Evolutionary conservation across 2,329 filamentous ascomycete genomes (phyloP).

Genomic region (Fusarium protoensiforme): DNA sequence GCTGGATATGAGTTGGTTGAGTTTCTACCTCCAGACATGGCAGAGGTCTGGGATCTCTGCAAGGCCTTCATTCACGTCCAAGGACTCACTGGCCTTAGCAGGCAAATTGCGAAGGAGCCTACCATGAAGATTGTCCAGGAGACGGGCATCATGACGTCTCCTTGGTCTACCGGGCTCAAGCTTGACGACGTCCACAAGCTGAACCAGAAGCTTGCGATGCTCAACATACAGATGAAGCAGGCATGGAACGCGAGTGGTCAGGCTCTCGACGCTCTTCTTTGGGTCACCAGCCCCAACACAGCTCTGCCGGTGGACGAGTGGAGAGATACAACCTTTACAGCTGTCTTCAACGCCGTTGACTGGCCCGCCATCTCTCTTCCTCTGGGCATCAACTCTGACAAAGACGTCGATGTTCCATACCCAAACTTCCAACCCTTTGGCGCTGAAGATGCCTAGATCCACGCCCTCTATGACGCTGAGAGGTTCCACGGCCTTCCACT

Average conservation of each 20-base stretch:
- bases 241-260: not conserved
- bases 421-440: too few relatives aligned
- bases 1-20: not conserved
- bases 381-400: too few relatives aligned
- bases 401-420: too few relatives aligned
- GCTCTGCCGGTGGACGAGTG: not conserved
- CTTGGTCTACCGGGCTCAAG: not conserved
- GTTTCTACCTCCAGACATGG: not conserved
- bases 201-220: not conserved
- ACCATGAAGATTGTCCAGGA: not conserved
- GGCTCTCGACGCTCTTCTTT: not conserved
- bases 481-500: too few relatives aligned
- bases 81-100: not conserved
- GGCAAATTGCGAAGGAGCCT: not conserved
- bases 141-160: not conserved
- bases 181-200: not conserved
- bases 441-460: too few relatives aligned
- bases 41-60: slow-evolving; percentile 1
- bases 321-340: too few relatives aligned
- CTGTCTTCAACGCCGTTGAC: too few relatives aligned
- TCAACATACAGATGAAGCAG: not conserved
- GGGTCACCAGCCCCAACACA: not conserved
- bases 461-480: too few relatives aligned
- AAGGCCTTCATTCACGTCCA: slow-evolving; percentile 1
- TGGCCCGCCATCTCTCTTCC: too few relatives aligned